A percentile compares a stretch with the other conserved stretches of the same genome.
phyloP scores from a whole-genome alignment of 768 basidiomycete genomes.

The Leccinum variicolor region DNA sequence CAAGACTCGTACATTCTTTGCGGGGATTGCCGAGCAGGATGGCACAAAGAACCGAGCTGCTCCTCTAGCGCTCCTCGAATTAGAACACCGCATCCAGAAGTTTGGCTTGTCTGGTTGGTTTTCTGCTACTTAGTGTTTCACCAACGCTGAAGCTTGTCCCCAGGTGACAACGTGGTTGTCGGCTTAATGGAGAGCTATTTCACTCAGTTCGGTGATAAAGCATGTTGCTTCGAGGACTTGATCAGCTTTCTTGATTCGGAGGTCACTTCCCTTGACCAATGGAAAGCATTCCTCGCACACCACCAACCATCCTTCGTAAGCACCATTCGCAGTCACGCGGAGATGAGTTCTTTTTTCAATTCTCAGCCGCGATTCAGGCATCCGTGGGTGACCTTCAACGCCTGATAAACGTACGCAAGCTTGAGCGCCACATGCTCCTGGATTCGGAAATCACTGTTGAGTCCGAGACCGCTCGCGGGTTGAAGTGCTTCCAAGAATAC shows the following conservation, averaged over 20 bases:
- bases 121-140: background rate
- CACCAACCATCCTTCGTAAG: conserved; percentile 48
- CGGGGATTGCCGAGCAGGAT: conserved; percentile 56
- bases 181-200: conserved; percentile 66
- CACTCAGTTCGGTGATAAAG: conserved; percentile 69
- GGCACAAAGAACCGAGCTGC: conserved; percentile 73
- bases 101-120: conserved; percentile 44
- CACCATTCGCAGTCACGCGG: conserved; percentile 18
- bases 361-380: conserved; percentile 34
- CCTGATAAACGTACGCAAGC: conserved; percentile 71
- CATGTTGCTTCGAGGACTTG: conserved; percentile 86
- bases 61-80: conserved; percentile 69
- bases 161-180: conserved; percentile 46
- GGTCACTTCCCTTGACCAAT: conserved; percentile 40
- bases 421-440: conserved; percentile 59
- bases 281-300: conserved; percentile 52
- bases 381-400: conserved; percentile 56
- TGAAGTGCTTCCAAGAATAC: conserved; percentile 58
- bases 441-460: conserved; percentile 50
- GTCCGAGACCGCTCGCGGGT: conserved; percentile 50
- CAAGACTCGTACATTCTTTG: conserved; percentile 51
- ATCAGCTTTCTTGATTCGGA: conserved; percentile 58
- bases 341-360: conserved; percentile 17
- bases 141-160: conserved; percentile 1
- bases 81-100: conserved; percentile 57